Evolutionary conservation across 139 green algal species (phyloP), one percentile per base, ranked within the genome.

Genomic region (Micractinium sp.): DNA sequence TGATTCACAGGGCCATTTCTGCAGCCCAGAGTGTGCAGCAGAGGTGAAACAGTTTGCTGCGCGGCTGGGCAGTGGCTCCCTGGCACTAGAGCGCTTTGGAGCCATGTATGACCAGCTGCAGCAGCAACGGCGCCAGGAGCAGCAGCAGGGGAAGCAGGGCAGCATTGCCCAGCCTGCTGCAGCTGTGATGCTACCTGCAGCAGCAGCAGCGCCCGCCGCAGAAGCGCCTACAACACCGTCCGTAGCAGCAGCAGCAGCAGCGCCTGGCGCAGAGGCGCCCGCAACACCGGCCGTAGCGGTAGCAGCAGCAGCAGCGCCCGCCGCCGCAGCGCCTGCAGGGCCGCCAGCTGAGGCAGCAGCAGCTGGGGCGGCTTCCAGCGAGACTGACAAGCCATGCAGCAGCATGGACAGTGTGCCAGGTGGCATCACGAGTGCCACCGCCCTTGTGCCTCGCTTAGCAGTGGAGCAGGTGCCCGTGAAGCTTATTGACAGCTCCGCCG

Each of bases 51-150:
- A 18, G 3, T 86, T 90, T 86, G 81, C 87, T 25, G 0, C 15
- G 0, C 39, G 74, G 29, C 74, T 93, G 67, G 90, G 90, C 56
- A 87, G 38, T 36, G 69, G 31, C 31, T 66, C 76, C 25, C 31
- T 84, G 33, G 87, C 90, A 12, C 41, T 89, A 22, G 75, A 88
- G 9, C 77, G 90, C 36, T 91, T 91, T 18, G n/a, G 35, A 15
- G 27, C 38, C 2, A 66, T 81, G 39, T 87, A 87, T 31, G 79
- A 92, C 18, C 81, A 78, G 79, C 53, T 89, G 73, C 63, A 27
- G 56, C 35, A 39, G 73, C 29, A 66, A 33, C 7, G 22, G 63
- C 66, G 67, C 19, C 12, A 9, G 27, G 31, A 9, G 41, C 69
- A 69, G 84, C 41, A 3, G 2, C 39, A 76, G 60, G n/a, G 33